These are phyloP conservation scores for Salvia splendens DNA, from an alignment of 257 asterid genomes.

Conservation along the genomic window DNA sequence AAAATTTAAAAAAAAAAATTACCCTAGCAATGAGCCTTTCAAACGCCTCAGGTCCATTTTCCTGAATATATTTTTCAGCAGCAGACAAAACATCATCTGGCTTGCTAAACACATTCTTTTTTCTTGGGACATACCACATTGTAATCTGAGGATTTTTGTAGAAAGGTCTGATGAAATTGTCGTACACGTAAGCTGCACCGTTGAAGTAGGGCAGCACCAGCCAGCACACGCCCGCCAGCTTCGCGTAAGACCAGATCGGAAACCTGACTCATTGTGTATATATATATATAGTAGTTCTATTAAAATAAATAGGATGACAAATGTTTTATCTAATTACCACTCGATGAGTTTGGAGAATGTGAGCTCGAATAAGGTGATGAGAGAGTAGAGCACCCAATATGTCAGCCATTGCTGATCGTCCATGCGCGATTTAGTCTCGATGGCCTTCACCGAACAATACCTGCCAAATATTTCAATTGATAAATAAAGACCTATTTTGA, in stretches of 20 bases:
- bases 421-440: conserved; percentile 67
- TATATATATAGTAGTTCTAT: too few species aligned
- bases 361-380: conserved; percentile 81
- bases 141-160: conserved; percentile 71
- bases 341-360: conserved; percentile 70
- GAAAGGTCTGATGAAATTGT: conserved; percentile 77
- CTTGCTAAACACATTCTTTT: conserved; percentile 62
- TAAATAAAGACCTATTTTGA: too few species aligned
- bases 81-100: conserved; percentile 76
- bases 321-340: conserved; percentile 43
- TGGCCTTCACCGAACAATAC: conserved; percentile 79
- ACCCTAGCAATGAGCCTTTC: conserved; percentile 85
- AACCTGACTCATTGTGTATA: conserved; percentile 38
- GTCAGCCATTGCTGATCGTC: conserved; percentile 98
- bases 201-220: conserved; percentile 85
- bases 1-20: background rate
- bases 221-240: conserved; percentile 75
- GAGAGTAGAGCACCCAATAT: conserved; percentile 90
- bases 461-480: conserved; percentile 6
- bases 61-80: conserved; percentile 77
- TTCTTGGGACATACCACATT: conserved; percentile 70
- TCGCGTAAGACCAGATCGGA: conserved; percentile 83
- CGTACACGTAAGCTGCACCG: conserved; percentile 84
- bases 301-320: too few species aligned
- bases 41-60: conserved; percentile 83